A percentile compares a stretch with the other conserved stretches of the same genome.
Evolutionary conservation across 116 monocot species (phyloP).

Genomic region (Papilionanthe hybrid): DNA sequence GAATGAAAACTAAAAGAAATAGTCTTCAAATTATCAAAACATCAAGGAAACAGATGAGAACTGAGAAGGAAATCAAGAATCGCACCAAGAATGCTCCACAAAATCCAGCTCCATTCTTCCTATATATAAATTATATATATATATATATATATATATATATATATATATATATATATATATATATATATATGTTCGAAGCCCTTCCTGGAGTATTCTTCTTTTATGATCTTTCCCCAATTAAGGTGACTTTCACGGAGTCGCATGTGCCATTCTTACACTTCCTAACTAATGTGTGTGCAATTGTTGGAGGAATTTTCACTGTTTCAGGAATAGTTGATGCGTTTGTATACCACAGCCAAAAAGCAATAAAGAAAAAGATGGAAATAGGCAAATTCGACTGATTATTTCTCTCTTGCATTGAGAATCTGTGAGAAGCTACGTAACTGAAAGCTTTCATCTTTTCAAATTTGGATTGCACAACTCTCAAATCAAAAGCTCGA

Average conservation of each 20-base stretch:
- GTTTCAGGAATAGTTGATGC: conserved; percentile 87
- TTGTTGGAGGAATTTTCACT: conserved; percentile 62
- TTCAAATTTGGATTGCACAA: not conserved
- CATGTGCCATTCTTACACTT: conserved; percentile 55
- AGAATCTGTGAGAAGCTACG: not conserved
- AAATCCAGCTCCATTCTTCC: too few species aligned
- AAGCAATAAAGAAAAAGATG: conserved; percentile 89
- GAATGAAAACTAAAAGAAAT: too few species aligned
- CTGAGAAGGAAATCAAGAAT: too few species aligned
- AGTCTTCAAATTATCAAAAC: too few species aligned
- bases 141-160: too few species aligned
- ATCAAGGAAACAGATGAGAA: too few species aligned
- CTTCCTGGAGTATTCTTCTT: conserved; percentile 65
- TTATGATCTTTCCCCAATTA: conserved; percentile 66
- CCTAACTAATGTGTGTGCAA: conserved; percentile 59
- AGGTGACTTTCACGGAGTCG: conserved; percentile 45
- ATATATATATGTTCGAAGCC: too few species aligned
- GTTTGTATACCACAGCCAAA: conserved; percentile 75
- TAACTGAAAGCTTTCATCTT: not conserved
- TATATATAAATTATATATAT: too few species aligned
- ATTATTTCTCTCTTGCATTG: conserved; percentile 3
- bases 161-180: too few species aligned
- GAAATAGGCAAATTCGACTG: conserved; percentile 88
- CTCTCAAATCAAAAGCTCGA: not conserved
- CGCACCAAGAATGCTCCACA: too few species aligned